phyloP scores from a whole-genome alignment of 495 filamentous ascomycete species.

The Talaromyces thailandensis region DNA sequence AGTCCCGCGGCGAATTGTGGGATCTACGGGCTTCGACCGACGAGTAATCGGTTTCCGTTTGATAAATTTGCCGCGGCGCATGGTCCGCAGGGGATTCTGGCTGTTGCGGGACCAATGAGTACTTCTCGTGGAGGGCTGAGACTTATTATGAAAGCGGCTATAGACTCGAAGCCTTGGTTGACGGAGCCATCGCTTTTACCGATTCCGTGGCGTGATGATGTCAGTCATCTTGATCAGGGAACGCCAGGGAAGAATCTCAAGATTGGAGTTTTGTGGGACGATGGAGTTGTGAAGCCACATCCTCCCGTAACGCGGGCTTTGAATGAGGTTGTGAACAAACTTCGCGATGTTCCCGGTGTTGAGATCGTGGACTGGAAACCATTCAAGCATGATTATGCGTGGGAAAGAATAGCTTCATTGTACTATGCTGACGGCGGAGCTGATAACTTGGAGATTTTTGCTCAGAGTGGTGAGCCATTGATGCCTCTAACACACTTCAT shows the following conservation, averaged over 20 bases:
- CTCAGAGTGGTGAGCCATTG: conserved; percentile 34
- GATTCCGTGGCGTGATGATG: conserved; percentile 17
- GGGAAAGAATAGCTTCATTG: conserved; percentile 34
- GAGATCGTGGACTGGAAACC: conserved; percentile 48
- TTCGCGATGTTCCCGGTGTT: conserved; percentile 25
- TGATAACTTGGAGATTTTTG: conserved; percentile 23
- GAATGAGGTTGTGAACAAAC: conserved; percentile 33
- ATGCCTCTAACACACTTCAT: conserved; percentile 39
- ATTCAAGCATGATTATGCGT: conserved; percentile 40
- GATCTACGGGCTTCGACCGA: conserved; percentile 23
- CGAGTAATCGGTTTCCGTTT: conserved; percentile 16
- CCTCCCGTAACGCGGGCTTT: conserved; percentile 53
- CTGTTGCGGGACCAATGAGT: conserved; percentile 45
- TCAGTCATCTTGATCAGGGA: conserved; percentile 29
- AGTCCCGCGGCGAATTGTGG: conserved; percentile 22
- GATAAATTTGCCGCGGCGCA: conserved; percentile 20
- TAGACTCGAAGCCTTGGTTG: conserved; percentile 44
- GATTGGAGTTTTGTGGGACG: conserved; percentile 52
- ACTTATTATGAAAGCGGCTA: conserved; percentile 45
- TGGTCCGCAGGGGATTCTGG: conserved; percentile 42
- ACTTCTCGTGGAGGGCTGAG: conserved; percentile 44
- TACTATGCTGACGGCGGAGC: conserved; percentile 39
- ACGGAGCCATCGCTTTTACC: conserved; percentile 22
- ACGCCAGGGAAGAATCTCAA: conserved; percentile 25
- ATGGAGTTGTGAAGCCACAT: conserved; percentile 54